These are phyloP conservation scores for Cornus suecica DNA, from an alignment of 148 eudicot species.

Conservation along the genomic window DNA sequence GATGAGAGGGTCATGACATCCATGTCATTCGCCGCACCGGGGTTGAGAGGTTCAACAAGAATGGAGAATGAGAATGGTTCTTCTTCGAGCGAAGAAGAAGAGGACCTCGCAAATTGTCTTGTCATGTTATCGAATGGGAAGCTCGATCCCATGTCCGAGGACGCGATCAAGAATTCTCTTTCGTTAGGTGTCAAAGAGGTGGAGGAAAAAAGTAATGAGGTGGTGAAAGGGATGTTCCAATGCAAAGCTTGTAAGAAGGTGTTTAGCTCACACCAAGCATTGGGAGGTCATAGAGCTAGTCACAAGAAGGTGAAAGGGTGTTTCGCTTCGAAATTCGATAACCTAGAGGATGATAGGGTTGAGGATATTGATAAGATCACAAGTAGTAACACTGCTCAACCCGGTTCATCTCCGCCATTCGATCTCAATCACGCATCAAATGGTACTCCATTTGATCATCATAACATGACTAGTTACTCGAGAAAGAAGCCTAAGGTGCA, in stretches of 20 bases:
- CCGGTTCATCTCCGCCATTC: neutral
- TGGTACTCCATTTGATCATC: neutral
- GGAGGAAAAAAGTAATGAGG: constrained; percentile 28
- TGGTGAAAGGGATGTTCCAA: constrained; percentile 46
- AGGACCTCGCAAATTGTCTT: neutral
- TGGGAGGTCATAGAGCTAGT: constrained; percentile 80
- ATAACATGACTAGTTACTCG: neutral
- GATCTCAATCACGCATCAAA: neutral
- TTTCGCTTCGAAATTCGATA: constrained; percentile 42
- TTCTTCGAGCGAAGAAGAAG: neutral
- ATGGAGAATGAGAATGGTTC: neutral
- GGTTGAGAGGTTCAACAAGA: neutral
- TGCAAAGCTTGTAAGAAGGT: constrained; percentile 68
- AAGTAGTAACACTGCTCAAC: neutral
- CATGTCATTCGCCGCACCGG: neutral
- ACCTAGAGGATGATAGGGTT: neutral
- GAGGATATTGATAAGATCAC: constrained; percentile 7
- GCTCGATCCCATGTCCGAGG: neutral
- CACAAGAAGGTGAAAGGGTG: constrained; percentile 71
- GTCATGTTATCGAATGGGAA: constrained; percentile 10
- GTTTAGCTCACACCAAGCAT: constrained; percentile 66
- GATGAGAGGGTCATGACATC: neutral
- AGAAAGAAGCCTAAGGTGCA: constrained; percentile 23
- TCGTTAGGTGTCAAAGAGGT: constrained; percentile 3
- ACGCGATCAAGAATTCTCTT: neutral